These are phyloP conservation scores for Fusarium poae DNA, from an alignment of 2,329 filamentous ascomycete species.

Conservation along the genomic window DNA sequence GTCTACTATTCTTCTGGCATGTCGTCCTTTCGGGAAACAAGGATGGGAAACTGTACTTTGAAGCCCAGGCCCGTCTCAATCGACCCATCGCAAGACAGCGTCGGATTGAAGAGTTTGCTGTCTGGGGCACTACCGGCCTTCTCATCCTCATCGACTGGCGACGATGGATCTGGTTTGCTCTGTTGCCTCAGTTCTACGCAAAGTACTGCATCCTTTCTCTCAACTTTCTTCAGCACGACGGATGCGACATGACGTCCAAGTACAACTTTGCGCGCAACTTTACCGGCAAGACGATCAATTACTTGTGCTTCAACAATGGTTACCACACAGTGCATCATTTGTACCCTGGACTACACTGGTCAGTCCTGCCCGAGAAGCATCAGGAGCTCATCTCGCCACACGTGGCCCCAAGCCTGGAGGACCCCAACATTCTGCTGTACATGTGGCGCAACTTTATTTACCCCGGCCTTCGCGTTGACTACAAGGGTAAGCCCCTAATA, in stretches of 20 bases:
- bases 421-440: conserved; percentile 3
- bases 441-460: conserved; percentile 28
- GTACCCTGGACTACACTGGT: conserved; percentile 24
- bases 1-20: conserved; percentile 24
- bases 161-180: conserved; percentile 26
- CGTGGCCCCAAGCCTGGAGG: conserved; percentile 7
- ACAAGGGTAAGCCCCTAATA: conserved; percentile 1
- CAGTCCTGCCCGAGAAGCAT: conserved; percentile 17
- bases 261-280: conserved; percentile 32
- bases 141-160: conserved; percentile 23
- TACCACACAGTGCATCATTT: conserved; percentile 28
- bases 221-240: conserved; percentile 27
- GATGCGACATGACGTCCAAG: conserved; percentile 27
- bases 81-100: conserved; percentile 26
- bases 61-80: conserved; percentile 19
- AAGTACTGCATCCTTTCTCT: conserved; percentile 26
- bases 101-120: conserved; percentile 15
- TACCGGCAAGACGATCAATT: conserved; percentile 7
- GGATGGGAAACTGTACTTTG: conserved; percentile 25
- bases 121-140: conserved; percentile 13
- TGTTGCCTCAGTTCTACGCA: conserved; percentile 21
- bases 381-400: conserved; percentile 12
- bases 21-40: conserved; percentile 20
- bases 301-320: conserved; percentile 27
- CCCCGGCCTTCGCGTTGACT: conserved; percentile 15